Conservation (phyloP, 2,329 filamentous ascomycete species). For the Alternaria dauci region DNA sequence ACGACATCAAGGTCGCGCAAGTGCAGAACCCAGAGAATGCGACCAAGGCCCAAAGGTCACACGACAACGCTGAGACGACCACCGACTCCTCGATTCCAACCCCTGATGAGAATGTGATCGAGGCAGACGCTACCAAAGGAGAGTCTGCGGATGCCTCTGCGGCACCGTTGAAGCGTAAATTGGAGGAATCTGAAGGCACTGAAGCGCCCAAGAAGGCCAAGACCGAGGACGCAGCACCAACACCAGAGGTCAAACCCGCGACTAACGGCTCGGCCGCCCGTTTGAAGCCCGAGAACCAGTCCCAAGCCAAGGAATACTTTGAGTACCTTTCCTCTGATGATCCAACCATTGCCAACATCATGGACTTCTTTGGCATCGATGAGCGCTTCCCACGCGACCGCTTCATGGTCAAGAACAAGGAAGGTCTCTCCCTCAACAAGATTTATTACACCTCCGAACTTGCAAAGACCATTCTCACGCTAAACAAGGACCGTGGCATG, state of each 20-base stretch:
- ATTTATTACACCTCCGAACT: constrained; percentile 95
- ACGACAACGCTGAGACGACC: constrained; percentile 28
- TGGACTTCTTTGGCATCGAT: constrained; percentile 84
- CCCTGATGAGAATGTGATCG: constrained; percentile 37
- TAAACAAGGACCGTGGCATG: constrained; percentile 89
- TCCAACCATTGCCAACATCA: constrained; percentile 78
- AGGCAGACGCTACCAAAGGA: constrained; percentile 32
- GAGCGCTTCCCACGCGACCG: constrained; percentile 85
- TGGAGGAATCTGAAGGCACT: constrained; percentile 48
- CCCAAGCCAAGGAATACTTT: constrained; percentile 82
- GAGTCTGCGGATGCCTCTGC: constrained; percentile 13
- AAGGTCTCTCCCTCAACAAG: constrained; percentile 86
- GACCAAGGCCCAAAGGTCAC: constrained; percentile 34
- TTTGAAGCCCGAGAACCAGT: constrained; percentile 56
- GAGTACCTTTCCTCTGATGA: constrained; percentile 84
- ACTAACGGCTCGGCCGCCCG: constrained; percentile 33
- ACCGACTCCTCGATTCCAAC: constrained; percentile 31
- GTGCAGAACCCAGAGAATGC: constrained; percentile 37
- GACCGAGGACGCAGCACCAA: constrained; percentile 31
- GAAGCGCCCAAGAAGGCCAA: constrained; percentile 45
- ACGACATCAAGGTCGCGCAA: constrained; percentile 62
- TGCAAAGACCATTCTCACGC: constrained; percentile 81
- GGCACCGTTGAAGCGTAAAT: constrained; percentile 50
- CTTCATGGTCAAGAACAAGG: constrained; percentile 95
- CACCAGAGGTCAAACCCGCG: constrained; percentile 18